phyloP scores from a whole-genome alignment of 805 yeast genomes.

The Kluyveromyces lactis region DNA sequence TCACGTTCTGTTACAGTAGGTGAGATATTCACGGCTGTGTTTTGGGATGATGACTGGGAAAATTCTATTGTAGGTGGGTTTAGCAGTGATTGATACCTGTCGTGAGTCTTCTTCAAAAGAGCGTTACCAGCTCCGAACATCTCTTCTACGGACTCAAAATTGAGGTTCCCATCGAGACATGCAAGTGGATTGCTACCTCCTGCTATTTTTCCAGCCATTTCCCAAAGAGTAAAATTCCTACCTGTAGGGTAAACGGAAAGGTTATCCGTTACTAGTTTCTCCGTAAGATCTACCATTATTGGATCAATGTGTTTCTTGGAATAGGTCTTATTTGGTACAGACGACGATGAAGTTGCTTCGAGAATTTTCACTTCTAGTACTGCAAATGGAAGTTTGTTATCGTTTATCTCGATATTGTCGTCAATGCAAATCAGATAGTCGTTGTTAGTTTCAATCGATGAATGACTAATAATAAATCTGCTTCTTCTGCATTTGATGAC shows the following conservation, averaged over 20 bases:
- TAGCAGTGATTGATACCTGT: not conserved
- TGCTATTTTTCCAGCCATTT: slow-evolving; percentile 4
- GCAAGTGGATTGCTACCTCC: not conserved
- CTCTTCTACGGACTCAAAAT: not conserved
- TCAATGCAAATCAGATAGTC: slow-evolving; percentile 19
- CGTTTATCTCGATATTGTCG: slow-evolving; percentile 16
- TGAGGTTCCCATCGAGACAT: not conserved
- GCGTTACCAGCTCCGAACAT: not conserved
- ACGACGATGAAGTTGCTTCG: not conserved
- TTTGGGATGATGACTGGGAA: not conserved
- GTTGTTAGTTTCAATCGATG: slow-evolving; percentile 1
- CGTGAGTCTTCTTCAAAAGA: not conserved
- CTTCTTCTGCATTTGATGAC: slow-evolving; percentile 19
- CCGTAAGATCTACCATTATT: slow-evolving; percentile 4
- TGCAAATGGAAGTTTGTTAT: slow-evolving; percentile 14
- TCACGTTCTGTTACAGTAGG: slow-evolving; percentile 1
- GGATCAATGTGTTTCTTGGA: not conserved
- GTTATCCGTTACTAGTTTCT: slow-evolving; percentile 15
- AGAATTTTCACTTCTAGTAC: slow-evolving; percentile 14
- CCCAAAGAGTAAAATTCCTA: slow-evolving; percentile 17
- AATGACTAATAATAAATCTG: slow-evolving; percentile 15
- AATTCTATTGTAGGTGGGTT: not conserved
- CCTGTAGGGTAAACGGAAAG: slow-evolving; percentile 17
- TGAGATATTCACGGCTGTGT: not conserved
- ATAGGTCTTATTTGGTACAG: not conserved